Base-by-base conservation (phyloP, 1,284 basidiomycete species). In the Sanghuangporus baumii region DNA sequence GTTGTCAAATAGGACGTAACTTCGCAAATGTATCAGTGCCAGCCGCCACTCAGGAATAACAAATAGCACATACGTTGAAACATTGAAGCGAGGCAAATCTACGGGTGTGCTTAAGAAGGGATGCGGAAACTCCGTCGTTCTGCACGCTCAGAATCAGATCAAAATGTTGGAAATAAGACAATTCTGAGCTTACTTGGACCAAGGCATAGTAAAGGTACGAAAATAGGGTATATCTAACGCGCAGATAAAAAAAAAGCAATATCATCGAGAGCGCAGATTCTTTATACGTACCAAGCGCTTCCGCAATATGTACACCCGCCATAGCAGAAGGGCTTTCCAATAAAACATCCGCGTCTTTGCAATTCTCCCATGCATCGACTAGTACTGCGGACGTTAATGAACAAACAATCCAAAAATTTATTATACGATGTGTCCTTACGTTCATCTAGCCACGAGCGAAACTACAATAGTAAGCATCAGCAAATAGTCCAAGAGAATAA, bases 261-360 rank as follows among this genome's bases (percentile, higher is more conserved):
- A 50, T 51, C 59, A 55, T 31, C 34, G 46, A 43, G 12, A 55
- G 31, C n/a, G 11, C 18, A 55, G 55, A 36, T 23, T 34, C 18
- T 50, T 34, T 9, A 38, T 26, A 72, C 76, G 61, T 63, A 82
- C 82, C 78, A n/a, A 92, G 76, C 0, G 85, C 87, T 73, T 93
- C 91, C 2, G 91, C 89, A 62, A 93, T 88, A 69, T 93, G 91
- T 8, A 90, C 85, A 18, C 91, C 91, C 0, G 88, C 87, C 82
- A 93, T 91, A 2, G 89, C 86, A 5, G 85, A 88, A 0, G 91
- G 91, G 61, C 81, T 83, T 70, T 89, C 86, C 61, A 92, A 81
- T 23, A 93, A 75, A 5, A 92, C 83, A 67, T 92, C 89, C 1
- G 88, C 87, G 63, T 84, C 86, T 66, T 86, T 78, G 66, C 89